A percentile compares a stretch with the other conserved stretches of the same genome.
Evolutionary conservation across 257 asterid species (phyloP).

Genomic region (Mitragyna speciosa): DNA sequence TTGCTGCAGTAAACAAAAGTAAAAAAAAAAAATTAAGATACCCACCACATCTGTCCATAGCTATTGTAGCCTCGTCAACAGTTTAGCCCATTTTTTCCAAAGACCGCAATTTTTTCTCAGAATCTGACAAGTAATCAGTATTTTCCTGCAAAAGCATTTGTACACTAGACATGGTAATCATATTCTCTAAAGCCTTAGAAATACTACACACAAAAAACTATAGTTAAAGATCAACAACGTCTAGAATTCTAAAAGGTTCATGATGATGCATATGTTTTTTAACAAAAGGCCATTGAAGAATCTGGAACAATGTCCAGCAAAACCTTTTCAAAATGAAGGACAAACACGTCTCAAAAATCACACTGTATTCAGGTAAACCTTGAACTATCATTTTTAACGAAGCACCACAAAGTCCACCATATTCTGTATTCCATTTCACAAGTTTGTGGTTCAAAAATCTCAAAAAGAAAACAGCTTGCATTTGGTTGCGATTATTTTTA

Average conservation of each 20-base stretch:
- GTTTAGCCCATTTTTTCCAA: slow-evolving; percentile 48
- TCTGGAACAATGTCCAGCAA: not conserved
- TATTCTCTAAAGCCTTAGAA: not conserved
- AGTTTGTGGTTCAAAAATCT: not conserved
- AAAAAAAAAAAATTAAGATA: not conserved
- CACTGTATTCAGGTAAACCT: not conserved
- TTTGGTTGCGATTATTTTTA: not conserved
- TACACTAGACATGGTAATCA: slow-evolving; percentile 15
- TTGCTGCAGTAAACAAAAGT: not conserved
- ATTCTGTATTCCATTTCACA: not conserved
- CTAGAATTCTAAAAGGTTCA: not conserved
- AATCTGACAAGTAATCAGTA: slow-evolving; percentile 19
- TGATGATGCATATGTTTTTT: not conserved
- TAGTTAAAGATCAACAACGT: not conserved
- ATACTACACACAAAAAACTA: not conserved
- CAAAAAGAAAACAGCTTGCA: not conserved
- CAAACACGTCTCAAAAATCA: not conserved
- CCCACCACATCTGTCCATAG: slow-evolving; percentile 57
- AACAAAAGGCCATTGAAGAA: not conserved
- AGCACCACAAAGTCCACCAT: not conserved
- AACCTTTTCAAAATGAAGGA: not conserved
- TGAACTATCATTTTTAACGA: not conserved
- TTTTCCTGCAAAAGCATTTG: slow-evolving; percentile 21
- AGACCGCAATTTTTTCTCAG: slow-evolving; percentile 24
- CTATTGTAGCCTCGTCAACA: slow-evolving; percentile 39